These are phyloP conservation scores for Pyronema omphalodes DNA, from an alignment of 495 filamentous ascomycete species.

Conservation along the genomic window DNA sequence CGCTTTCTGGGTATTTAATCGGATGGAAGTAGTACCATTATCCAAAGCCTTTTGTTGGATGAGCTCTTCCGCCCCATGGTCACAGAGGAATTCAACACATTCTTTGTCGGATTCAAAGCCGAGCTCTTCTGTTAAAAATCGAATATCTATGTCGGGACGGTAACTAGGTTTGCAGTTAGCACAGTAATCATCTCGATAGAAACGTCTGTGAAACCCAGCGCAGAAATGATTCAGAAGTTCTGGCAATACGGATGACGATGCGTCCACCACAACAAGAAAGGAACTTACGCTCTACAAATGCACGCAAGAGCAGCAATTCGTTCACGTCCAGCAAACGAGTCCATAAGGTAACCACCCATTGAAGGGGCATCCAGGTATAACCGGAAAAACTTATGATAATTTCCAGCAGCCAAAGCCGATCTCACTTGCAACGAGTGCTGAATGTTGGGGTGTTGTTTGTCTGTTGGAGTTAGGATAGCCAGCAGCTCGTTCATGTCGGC, in stretches of 20 bases:
- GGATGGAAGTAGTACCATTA: slow-evolving; percentile 31
- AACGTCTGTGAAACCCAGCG: background rate
- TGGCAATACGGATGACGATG: slow-evolving; percentile 3
- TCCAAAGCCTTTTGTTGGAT: slow-evolving; percentile 58
- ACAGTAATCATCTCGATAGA: background rate
- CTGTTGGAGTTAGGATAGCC: slow-evolving; percentile 92
- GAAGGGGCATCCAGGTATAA: slow-evolving; percentile 86
- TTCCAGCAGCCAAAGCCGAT: slow-evolving; percentile 77
- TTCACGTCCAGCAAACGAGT: slow-evolving; percentile 93
- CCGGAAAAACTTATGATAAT: slow-evolving; percentile 93
- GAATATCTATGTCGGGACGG: slow-evolving; percentile 69
- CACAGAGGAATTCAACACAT: slow-evolving; percentile 70
- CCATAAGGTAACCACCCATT: slow-evolving; percentile 97
- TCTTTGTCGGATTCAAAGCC: slow-evolving; percentile 86
- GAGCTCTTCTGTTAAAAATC: slow-evolving; percentile 88
- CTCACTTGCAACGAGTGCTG: slow-evolving; percentile 84
- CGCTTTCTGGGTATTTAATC: slow-evolving; percentile 60
- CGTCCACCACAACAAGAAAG: background rate
- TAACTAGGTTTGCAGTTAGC: slow-evolving; percentile 40
- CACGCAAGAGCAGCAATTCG: slow-evolving; percentile 72
- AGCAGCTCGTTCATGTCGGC: slow-evolving; percentile 94
- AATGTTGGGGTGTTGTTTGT: slow-evolving; percentile 66
- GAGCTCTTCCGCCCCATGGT: slow-evolving; percentile 52
- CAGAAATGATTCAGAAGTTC: slow-evolving; percentile 2
- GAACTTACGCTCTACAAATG: slow-evolving; percentile 83